Evolutionary conservation across 805 yeast genomes (phyloP).

Genomic region (Candida broadrunensis): DNA sequence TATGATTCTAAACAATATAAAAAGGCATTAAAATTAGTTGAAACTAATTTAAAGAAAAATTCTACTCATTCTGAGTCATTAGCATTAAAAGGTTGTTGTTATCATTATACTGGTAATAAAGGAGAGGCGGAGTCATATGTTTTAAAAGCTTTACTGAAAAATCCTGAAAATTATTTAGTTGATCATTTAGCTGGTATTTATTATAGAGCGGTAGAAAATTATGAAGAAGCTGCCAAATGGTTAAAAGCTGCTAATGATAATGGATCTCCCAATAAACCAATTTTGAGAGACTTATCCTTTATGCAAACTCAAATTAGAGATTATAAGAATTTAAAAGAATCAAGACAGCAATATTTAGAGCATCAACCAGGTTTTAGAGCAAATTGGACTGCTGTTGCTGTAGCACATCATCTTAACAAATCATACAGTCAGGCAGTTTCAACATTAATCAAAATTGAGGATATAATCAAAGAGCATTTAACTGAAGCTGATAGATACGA

Average conservation of each 20-base stretch:
- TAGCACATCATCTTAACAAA: constrained; percentile 75
- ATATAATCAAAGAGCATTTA: constrained; percentile 63
- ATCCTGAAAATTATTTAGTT: constrained; percentile 62
- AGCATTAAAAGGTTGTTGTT: constrained; percentile 78
- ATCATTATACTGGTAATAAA: constrained; percentile 51
- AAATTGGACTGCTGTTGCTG: constrained; percentile 85
- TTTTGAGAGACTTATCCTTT: constrained; percentile 77
- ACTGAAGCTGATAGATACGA: constrained; percentile 69
- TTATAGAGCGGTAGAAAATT: constrained; percentile 66
- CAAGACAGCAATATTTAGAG: constrained; percentile 69
- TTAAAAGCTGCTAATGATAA: constrained; percentile 70
- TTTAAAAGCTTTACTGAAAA: constrained; percentile 57
- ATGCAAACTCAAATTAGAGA: constrained; percentile 81
- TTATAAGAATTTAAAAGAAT: constrained; percentile 54
- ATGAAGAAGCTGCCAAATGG: constrained; percentile 75
- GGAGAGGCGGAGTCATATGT: constrained; percentile 65
- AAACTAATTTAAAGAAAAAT: constrained; percentile 71
- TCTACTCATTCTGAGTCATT: constrained; percentile 75
- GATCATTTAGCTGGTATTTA: constrained; percentile 86
- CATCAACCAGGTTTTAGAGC: constrained; percentile 79
- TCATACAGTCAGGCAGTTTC: constrained; percentile 68
- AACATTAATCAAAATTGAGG: constrained; percentile 74
- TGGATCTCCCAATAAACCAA: constrained; percentile 74
- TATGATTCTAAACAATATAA: constrained; percentile 87
- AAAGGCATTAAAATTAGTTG: constrained; percentile 76